phyloP scores from a whole-genome alignment of 768 basidiomycete species.

The Mycena maculata region DNA sequence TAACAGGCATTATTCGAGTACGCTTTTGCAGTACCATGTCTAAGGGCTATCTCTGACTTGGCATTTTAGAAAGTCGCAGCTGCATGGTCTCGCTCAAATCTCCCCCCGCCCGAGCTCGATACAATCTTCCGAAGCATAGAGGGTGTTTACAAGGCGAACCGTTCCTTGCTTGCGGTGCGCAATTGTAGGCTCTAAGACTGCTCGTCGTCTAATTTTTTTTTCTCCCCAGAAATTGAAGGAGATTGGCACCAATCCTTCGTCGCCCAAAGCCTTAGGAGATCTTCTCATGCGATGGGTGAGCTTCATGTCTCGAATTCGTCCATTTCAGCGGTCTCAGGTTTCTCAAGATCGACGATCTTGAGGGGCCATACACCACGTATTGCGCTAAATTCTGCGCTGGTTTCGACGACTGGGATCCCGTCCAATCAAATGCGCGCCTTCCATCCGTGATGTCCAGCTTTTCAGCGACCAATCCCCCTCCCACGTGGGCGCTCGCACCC shows the following conservation, averaged over 20 bases:
- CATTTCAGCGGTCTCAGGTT: slow-evolving; percentile 33
- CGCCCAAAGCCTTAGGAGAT: slow-evolving; percentile 94
- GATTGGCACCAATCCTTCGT: slow-evolving; percentile 91
- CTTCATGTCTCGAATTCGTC: slow-evolving; percentile 28
- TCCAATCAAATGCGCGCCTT: slow-evolving; percentile 81
- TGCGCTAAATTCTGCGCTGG: slow-evolving; percentile 75
- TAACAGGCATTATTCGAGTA: slow-evolving; percentile 92
- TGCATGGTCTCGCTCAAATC: slow-evolving; percentile 97
- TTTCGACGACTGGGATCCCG: slow-evolving; percentile 87
- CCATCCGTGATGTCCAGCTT: slow-evolving; percentile 74
- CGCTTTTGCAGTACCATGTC: slow-evolving; percentile 43
- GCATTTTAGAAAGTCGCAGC: slow-evolving; percentile 87
- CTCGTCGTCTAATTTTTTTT: slow-evolving; percentile 23
- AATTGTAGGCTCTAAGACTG: slow-evolving; percentile 7
- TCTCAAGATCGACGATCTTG: slow-evolving; percentile 89
- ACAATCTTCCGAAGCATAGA: slow-evolving; percentile 95
- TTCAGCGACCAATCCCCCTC: slow-evolving; percentile 72
- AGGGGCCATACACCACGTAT: slow-evolving; percentile 87
- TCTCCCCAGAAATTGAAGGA: slow-evolving; percentile 86
- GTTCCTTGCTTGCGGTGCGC: slow-evolving; percentile 78
- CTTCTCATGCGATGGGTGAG: slow-evolving; percentile 97
- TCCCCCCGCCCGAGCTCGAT: slow-evolving; percentile 93
- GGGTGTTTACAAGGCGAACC: slow-evolving; percentile 91
- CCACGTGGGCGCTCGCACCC: slow-evolving; percentile 52
- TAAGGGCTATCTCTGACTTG: slow-evolving; percentile 24